These are phyloP conservation scores for Talaromyces trachyspermus DNA, from an alignment of 495 filamentous ascomycete genomes.

Conservation along the genomic window DNA sequence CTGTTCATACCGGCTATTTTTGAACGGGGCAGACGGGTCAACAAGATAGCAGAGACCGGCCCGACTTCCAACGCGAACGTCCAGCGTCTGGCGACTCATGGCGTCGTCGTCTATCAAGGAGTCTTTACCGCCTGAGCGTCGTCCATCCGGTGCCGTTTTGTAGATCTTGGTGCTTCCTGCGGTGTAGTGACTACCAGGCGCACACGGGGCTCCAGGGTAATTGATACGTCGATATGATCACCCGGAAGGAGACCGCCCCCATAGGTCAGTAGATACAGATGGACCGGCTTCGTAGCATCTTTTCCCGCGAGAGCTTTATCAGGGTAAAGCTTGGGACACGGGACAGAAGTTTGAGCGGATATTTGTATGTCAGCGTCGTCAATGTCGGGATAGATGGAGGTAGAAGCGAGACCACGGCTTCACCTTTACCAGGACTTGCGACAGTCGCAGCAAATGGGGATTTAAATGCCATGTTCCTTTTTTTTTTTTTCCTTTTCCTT, in stretches of 20 bases:
- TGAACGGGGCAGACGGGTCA: conserved; percentile 88
- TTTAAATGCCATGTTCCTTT: conserved; percentile 27
- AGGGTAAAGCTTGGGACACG: conserved; percentile 41
- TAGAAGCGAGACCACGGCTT: conserved; percentile 63
- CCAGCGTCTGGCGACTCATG: conserved; percentile 64
- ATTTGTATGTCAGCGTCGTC: conserved; percentile 74
- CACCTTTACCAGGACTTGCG: conserved; percentile 67
- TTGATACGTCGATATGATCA: conserved; percentile 66
- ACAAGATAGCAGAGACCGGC: conserved; percentile 85
- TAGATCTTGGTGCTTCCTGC: conserved; percentile 97
- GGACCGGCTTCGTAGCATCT: conserved; percentile 31
- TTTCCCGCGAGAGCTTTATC: conserved; percentile 21
- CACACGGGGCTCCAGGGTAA: conserved; percentile 56
- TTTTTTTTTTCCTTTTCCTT: background rate
- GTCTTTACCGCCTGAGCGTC: conserved; percentile 11
- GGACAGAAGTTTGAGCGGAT: conserved; percentile 89
- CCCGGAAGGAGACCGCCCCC: conserved; percentile 87
- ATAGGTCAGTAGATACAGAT: conserved; percentile 88
- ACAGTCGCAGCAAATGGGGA: conserved; percentile 64
- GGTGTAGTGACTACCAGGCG: conserved; percentile 74
- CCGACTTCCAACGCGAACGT: conserved; percentile 50
- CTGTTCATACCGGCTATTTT: conserved; percentile 72
- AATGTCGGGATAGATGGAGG: conserved; percentile 67
- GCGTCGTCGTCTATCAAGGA: conserved; percentile 11
- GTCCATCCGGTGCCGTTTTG: conserved; percentile 52